Base-by-base conservation (phyloP, 139 green algal genomes). In the Picochlorum sp. region DNA sequence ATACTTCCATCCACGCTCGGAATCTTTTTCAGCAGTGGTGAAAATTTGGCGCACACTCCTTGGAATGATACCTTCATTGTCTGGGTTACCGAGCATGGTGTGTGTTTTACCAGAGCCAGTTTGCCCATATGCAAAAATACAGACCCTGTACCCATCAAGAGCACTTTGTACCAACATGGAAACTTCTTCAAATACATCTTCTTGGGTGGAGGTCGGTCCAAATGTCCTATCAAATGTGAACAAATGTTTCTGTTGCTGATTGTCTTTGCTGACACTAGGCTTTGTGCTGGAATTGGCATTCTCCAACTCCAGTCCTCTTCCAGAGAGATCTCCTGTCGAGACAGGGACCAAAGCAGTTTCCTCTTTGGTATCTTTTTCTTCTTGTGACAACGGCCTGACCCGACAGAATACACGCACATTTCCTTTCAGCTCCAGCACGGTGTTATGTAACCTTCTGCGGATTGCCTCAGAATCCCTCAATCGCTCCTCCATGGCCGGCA, bases 21-120 rank as follows among this genome's bases (percentile, higher is more conserved):
- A 59, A 54, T 66, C 55, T 45, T 55, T 38, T 14, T 41, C 28
- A 11, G 65, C 59, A 13, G 52, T 45, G 13, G 59, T 28, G 63
- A 78, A 78, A 38, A 78, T 51, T 65, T 95, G 86, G 20, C 85
- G 74, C 57, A 97, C 81, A 10, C 86, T 80, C 0, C 91, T 78
- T 0, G 90, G 87, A 65, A 96, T 96, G 75, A 98, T 90, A 68
- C 91, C 91, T 7, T 78, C 69, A 1, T 49, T 64, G 2, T 79
- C 72, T 47, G 32, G 75, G 71, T 50, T 88, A 75, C 88, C 68
- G 89, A 85, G 62, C 92, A 98, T 98, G 4, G 92, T 98, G 85
- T 95, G 83, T 3, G 92, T 98, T 81, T 98, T 98, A 37, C 92
- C 92, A 0, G 85, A 83, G 1, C 88, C 86, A 2, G 92, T 97